These are phyloP conservation scores for Nakaseomyces nivariensis DNA, from an alignment of 1,139 yeast genomes.

Conservation along the genomic window DNA sequence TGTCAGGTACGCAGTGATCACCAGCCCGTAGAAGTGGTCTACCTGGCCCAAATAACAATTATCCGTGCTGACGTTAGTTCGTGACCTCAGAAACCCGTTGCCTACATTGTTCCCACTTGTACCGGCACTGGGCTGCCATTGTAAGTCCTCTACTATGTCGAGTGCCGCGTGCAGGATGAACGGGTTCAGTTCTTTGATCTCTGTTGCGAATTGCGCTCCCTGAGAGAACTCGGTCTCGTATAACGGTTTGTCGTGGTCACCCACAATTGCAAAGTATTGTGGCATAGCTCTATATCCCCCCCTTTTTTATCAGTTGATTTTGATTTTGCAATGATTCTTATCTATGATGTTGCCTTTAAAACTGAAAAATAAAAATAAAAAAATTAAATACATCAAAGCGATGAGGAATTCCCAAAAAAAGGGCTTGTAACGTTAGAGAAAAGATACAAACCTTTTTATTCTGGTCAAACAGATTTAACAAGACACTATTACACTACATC, in stretches of 20 bases:
- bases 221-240: conserved; percentile 70
- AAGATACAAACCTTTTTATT: no score
- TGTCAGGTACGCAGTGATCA: conserved; percentile 74
- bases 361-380: no score
- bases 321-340: no score
- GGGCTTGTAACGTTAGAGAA: no score
- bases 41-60: conserved; percentile 59
- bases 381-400: no score
- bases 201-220: conserved; percentile 44
- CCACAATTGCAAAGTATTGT: conserved; percentile 80
- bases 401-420: no score
- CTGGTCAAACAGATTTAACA: no score
- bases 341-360: no score
- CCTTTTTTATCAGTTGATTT: neutral
- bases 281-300: conserved; percentile 37
- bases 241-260: conserved; percentile 76
- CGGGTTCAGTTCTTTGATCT: conserved; percentile 72
- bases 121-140: conserved; percentile 57
- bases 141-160: conserved; percentile 81
- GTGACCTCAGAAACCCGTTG: conserved; percentile 20
- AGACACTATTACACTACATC: no score
- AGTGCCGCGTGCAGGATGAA: conserved; percentile 81
- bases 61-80: conserved; percentile 16
- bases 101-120: conserved; percentile 8
- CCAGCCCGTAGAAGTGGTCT: conserved; percentile 77